Percentiles rank a stretch among this genome's conserved stretches.
These are phyloP conservation scores for Debaryomyces psychrophilus DNA, from an alignment of 1,139 yeast species.

Conservation along the genomic window DNA sequence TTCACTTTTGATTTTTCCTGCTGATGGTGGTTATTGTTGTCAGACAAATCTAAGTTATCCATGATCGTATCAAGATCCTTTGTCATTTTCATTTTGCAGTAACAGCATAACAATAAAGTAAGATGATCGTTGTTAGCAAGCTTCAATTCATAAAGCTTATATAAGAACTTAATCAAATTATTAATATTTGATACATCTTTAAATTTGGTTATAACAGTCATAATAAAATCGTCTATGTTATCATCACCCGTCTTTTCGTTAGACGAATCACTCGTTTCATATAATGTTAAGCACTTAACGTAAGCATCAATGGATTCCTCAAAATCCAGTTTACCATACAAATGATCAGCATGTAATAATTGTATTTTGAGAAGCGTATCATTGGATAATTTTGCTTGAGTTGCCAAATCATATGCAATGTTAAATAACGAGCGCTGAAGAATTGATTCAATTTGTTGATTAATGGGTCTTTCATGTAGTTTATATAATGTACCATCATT, in stretches of 20 bases:
- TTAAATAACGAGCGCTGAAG: conserved; percentile 71
- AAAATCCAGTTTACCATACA: conserved; percentile 66
- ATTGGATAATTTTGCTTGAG: conserved; percentile 43
- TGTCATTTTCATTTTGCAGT: conserved; percentile 72
- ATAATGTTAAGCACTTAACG: conserved; percentile 43
- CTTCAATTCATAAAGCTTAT: conserved; percentile 52
- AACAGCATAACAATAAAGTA: conserved; percentile 77
- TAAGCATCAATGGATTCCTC: conserved; percentile 74
- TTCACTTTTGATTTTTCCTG: conserved; percentile 15
- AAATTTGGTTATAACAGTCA: conserved; percentile 78
- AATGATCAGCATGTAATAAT: conserved; percentile 68
- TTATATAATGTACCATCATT: conserved; percentile 76
- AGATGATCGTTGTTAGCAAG: conserved; percentile 76
- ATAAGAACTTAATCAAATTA: conserved; percentile 66
- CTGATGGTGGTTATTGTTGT: conserved; percentile 14
- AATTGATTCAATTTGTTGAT: conserved; percentile 70
- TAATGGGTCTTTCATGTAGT: conserved; percentile 65
- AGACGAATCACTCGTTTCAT: conserved; percentile 16
- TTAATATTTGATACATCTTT: conserved; percentile 81
- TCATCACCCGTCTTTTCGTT: conserved; percentile 17
- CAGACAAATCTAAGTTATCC: conserved; percentile 36
- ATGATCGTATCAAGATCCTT: conserved; percentile 65
- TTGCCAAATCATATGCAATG: conserved; percentile 73
- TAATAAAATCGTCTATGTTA: conserved; percentile 56
- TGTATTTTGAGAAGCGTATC: conserved; percentile 55